Conservation (phyloP, 345 rosid species). For the Excoecaria agallocha region DNA sequence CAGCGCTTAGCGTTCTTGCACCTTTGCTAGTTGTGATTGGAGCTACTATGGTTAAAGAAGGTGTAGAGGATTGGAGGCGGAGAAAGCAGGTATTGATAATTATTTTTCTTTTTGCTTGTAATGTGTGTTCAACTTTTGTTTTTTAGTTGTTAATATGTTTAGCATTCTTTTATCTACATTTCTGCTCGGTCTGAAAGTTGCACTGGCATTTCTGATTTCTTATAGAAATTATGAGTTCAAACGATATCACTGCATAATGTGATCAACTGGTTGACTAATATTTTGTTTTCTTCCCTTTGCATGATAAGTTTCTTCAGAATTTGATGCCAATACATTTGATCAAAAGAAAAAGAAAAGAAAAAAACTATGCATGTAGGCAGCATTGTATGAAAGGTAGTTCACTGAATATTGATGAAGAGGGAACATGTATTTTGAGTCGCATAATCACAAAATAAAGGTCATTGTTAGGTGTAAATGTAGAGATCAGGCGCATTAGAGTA, state of each 20-base stretch:
- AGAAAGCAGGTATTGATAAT: slow-evolving; percentile 55
- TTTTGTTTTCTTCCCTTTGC: background rate
- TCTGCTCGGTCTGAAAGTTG: background rate
- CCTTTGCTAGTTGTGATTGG: slow-evolving; percentile 82
- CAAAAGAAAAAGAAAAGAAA: too few relatives aligned
- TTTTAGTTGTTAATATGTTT: background rate
- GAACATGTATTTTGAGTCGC: background rate
- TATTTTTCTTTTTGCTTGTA: slow-evolving; percentile 6
- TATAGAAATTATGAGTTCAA: background rate
- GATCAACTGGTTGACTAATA: background rate
- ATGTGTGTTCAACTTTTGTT: background rate
- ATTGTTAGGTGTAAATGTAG: too few relatives aligned
- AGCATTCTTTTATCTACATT: background rate
- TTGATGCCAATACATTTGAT: background rate
- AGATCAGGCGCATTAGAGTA: too few relatives aligned
- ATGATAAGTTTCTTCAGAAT: background rate
- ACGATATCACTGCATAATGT: background rate
- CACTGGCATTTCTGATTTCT: background rate
- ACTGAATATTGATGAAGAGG: background rate
- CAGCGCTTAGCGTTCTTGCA: slow-evolving; percentile 61
- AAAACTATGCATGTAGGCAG: background rate
- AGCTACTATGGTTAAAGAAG: slow-evolving; percentile 84
- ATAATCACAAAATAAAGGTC: background rate
- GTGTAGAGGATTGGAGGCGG: slow-evolving; percentile 79
- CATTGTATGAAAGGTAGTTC: background rate